phyloP scores from a whole-genome alignment of 352 stramenopile species.

The Elongisporangium senticosum region DNA sequence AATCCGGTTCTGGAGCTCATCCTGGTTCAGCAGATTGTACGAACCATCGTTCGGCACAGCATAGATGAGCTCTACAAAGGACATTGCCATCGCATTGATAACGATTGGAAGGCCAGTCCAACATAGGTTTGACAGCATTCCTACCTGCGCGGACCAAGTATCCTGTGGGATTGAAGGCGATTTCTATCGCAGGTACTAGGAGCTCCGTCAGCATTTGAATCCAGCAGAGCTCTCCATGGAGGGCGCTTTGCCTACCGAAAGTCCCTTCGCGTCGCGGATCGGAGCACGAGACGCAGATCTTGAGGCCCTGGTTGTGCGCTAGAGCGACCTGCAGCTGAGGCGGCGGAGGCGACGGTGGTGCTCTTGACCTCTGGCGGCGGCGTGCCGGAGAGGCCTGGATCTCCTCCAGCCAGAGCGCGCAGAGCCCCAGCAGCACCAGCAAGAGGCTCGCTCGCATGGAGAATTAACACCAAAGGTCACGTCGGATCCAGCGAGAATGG shows the following conservation, averaged over 20 bases:
- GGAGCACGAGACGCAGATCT: not conserved
- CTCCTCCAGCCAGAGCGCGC: not conserved
- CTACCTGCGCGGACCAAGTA: slow-evolving; percentile 7
- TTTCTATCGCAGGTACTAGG: not conserved
- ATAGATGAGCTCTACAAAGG: slow-evolving; percentile 7
- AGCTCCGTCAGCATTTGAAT: not conserved
- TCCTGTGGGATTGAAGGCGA: not conserved
- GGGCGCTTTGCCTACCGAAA: not conserved
- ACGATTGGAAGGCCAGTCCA: not conserved
- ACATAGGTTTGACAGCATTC: not conserved
- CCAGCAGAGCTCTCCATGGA: not conserved
- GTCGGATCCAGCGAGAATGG: not conserved
- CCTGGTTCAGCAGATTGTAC: slow-evolving; percentile 8
- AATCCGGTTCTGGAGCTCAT: slow-evolving; percentile 11
- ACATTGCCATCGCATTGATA: not conserved
- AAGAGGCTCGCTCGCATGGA: not conserved
- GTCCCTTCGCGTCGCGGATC: not conserved
- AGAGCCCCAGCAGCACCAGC: not conserved
- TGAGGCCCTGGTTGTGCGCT: not conserved
- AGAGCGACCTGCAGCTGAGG: not conserved
- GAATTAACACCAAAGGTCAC: not conserved
- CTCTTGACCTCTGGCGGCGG: not conserved
- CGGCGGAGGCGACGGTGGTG: too few species aligned
- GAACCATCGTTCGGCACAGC: slow-evolving; percentile 14
- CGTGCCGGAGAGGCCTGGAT: not conserved